Conservation (phyloP, 2,329 filamentous ascomycete species). For the Colletotrichum phormii region DNA sequence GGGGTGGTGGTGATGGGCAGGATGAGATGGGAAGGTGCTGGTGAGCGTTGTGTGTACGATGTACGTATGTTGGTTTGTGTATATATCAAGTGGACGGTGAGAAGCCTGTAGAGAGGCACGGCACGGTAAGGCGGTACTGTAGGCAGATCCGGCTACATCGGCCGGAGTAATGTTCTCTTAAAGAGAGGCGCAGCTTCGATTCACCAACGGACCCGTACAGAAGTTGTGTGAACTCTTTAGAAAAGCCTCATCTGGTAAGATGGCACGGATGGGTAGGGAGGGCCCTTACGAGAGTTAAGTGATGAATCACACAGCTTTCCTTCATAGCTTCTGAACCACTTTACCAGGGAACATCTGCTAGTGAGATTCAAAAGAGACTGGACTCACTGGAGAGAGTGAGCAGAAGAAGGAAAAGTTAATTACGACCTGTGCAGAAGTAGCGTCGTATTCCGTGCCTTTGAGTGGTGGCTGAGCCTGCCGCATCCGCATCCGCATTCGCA, state of each 20-base stretch:
- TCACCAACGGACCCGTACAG: not conserved
- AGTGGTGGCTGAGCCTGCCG: slow-evolving; percentile 27
- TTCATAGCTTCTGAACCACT: too few species aligned
- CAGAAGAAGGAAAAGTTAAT: not conserved
- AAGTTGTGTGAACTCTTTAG: not conserved
- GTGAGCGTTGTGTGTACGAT: not conserved
- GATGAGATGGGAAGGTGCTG: not conserved
- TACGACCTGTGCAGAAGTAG: slow-evolving; percentile 32
- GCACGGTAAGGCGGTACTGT: not conserved
- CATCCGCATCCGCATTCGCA: slow-evolving; percentile 32
- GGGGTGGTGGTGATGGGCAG: not conserved
- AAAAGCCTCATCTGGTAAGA: not conserved
- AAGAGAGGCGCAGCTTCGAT: not conserved
- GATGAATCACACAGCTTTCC: not conserved
- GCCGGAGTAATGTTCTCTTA: not conserved
- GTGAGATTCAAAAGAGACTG: not conserved
- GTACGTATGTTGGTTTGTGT: not conserved
- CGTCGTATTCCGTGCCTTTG: slow-evolving; percentile 19
- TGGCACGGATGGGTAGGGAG: too few species aligned
- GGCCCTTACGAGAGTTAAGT: not conserved
- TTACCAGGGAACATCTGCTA: not conserved
- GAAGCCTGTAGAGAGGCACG: not conserved
- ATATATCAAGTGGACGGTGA: not conserved
- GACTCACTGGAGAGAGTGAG: not conserved
- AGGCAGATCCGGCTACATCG: not conserved